These are phyloP conservation scores for Geosmithia flava DNA, from an alignment of 2,329 filamentous ascomycete species.

Conservation along the genomic window DNA sequence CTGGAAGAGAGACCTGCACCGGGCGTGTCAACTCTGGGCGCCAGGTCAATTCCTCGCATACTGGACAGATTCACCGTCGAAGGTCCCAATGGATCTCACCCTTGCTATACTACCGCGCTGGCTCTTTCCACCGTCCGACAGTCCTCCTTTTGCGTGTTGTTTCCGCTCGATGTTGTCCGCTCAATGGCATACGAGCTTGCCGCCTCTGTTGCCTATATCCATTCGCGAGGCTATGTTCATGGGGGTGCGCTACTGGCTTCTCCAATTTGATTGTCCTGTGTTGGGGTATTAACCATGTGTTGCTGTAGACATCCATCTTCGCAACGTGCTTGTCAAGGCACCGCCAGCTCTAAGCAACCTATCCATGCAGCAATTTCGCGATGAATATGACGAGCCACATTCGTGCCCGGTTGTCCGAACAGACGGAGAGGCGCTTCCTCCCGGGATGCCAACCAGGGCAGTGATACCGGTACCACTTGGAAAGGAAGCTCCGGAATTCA, in stretches of 20 bases:
- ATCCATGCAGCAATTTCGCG: constrained; percentile 16
- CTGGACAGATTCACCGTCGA: neutral
- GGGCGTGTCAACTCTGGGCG: too few relatives aligned
- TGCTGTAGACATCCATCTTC: constrained; percentile 8
- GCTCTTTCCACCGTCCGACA: too few relatives aligned
- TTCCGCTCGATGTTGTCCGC: constrained; percentile 9
- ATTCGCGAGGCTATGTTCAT: constrained; percentile 13
- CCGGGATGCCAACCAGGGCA: constrained; percentile 13
- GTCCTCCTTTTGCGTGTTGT: too few relatives aligned
- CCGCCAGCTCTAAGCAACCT: constrained; percentile 13
- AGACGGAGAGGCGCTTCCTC: constrained; percentile 10
- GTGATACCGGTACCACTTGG: constrained; percentile 10
- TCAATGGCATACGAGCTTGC: constrained; percentile 8
- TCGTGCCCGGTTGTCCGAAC: constrained; percentile 11
- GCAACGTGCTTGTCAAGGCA: constrained; percentile 11
- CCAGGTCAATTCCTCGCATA: too few relatives aligned
- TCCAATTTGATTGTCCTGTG: too few relatives aligned
- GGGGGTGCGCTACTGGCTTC: neutral
- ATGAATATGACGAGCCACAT: constrained; percentile 14
- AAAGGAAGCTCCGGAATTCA: constrained; percentile 13
- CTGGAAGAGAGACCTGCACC: too few relatives aligned
- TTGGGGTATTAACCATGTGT: too few relatives aligned
- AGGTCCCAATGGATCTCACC: neutral
- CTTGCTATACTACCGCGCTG: too few relatives aligned
- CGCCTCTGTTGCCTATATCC: constrained; percentile 15